These are phyloP conservation scores for Pseudognaphalium luteoalbum DNA, from an alignment of 129 eudicot genomes.

Conservation along the genomic window DNA sequence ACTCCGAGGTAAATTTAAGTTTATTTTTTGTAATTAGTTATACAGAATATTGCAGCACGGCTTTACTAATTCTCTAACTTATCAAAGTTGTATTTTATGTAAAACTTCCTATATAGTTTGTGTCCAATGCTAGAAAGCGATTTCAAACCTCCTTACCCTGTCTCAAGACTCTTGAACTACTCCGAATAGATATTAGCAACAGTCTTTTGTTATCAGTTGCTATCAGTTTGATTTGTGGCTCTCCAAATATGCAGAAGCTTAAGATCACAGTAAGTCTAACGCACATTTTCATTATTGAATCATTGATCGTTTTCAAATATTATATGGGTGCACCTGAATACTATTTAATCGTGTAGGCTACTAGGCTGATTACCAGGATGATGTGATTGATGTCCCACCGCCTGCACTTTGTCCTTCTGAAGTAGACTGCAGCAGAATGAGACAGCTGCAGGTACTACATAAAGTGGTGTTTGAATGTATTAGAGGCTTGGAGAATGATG, in stretches of 20 bases:
- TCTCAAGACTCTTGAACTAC: neutral
- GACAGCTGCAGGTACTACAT: neutral
- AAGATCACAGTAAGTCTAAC: neutral
- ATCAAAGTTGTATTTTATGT: neutral
- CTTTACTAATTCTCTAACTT: neutral
- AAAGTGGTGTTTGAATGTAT: neutral
- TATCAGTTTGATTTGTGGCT: neutral
- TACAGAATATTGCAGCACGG: neutral
- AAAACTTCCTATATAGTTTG: neutral
- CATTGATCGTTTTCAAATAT: neutral
- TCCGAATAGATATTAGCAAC: neutral
- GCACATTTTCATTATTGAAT: neutral
- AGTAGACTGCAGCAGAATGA: neutral
- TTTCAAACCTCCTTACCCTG: neutral
- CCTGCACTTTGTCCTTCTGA: neutral
- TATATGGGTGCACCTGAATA: neutral
- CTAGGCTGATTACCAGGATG: neutral
- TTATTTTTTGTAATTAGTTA: neutral
- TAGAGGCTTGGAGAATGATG: neutral
- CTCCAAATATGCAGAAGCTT: neutral
- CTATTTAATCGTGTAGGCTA: neutral
- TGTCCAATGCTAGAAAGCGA: neutral
- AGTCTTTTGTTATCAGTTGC: neutral
- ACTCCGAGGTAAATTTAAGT: constrained; percentile 7
- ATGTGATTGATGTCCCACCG: neutral